These are phyloP conservation scores for Hypoxylon crocopeplum DNA, from an alignment of 495 filamentous ascomycete species.

Conservation along the genomic window DNA sequence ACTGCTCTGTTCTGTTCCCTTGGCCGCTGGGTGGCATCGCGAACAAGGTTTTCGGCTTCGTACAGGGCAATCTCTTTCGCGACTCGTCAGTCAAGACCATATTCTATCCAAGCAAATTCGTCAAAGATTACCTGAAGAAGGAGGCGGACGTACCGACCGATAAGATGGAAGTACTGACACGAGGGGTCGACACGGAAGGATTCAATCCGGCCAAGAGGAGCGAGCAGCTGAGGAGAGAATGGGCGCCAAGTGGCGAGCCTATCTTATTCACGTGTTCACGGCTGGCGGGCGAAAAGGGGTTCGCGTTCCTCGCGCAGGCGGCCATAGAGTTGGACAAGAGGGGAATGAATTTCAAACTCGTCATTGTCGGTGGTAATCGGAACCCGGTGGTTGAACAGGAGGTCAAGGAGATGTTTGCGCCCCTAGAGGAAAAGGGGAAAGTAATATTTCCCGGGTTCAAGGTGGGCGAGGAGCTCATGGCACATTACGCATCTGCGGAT, in stretches of 20 bases:
- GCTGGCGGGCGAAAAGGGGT: slow-evolving; percentile 70
- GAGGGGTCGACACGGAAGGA: slow-evolving; percentile 65
- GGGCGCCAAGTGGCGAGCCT: slow-evolving; percentile 64
- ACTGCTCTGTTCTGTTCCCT: slow-evolving; percentile 67
- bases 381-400: slow-evolving; percentile 63
- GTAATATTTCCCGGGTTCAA: slow-evolving; percentile 67
- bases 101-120: slow-evolving; percentile 66
- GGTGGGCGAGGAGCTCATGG: slow-evolving; percentile 59
- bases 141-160: slow-evolving; percentile 52
- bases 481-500: slow-evolving; percentile 65
- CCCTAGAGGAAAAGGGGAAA: slow-evolving; percentile 49
- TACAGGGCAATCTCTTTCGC: slow-evolving; percentile 66
- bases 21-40: slow-evolving; percentile 61
- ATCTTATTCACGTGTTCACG: slow-evolving; percentile 66
- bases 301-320: slow-evolving; percentile 64
- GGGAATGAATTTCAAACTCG: slow-evolving; percentile 63
- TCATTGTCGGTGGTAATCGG: slow-evolving; percentile 68
- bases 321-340: slow-evolving; percentile 55
- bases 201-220: slow-evolving; percentile 60
- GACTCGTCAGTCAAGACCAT: slow-evolving; percentile 62
- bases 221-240: slow-evolving; percentile 51
- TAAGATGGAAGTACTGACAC: slow-evolving; percentile 60
- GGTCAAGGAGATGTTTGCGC: slow-evolving; percentile 58
- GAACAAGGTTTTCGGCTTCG: slow-evolving; percentile 59
- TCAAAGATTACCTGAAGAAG: slow-evolving; percentile 60